Percentiles rank a stretch among this genome's conserved stretches.
Conservation (phyloP, 2,329 filamentous ascomycete species). For the Aureobasidium sp. region DNA sequence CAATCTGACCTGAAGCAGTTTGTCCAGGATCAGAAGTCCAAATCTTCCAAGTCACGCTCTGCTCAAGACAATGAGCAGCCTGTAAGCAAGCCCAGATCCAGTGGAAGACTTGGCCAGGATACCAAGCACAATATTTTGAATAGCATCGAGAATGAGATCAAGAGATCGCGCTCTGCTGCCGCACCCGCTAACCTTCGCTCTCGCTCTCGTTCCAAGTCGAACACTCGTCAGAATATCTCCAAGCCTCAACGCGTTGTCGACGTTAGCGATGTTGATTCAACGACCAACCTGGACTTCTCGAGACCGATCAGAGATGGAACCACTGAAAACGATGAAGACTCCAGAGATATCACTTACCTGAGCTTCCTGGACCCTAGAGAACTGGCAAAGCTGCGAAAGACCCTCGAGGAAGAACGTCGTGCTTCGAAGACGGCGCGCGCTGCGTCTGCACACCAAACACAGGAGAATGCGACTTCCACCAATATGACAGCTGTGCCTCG, state of each 20-base stretch:
- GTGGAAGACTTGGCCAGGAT: slow-evolving; percentile 15
- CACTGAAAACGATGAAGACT: slow-evolving; percentile 21
- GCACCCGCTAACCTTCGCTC: background rate
- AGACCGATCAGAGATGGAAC: slow-evolving; percentile 18
- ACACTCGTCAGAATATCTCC: slow-evolving; percentile 1
- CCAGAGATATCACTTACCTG: slow-evolving; percentile 44
- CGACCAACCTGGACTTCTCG: slow-evolving; percentile 20
- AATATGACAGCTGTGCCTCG: slow-evolving; percentile 38
- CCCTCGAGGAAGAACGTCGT: slow-evolving; percentile 48
- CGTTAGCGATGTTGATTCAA: slow-evolving; percentile 22
- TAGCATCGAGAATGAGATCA: slow-evolving; percentile 26
- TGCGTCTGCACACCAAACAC: slow-evolving; percentile 19
- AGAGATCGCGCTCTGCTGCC: slow-evolving; percentile 21
- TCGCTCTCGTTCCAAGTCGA: slow-evolving; percentile 22
- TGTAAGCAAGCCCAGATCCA: background rate
- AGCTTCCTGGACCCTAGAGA: slow-evolving; percentile 49
- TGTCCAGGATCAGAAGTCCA: background rate
- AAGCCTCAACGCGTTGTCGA: slow-evolving; percentile 9
- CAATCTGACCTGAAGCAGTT: slow-evolving; percentile 14
- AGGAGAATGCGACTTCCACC: slow-evolving; percentile 34
- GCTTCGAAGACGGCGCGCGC: slow-evolving; percentile 34
- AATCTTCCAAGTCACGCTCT: background rate
- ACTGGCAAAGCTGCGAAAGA: slow-evolving; percentile 48
- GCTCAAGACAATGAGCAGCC: background rate
- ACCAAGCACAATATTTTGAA: slow-evolving; percentile 20